Evolutionary conservation across 352 stramenopile genomes (phyloP).

Genomic region (Globisporangium cylindrosporum): DNA sequence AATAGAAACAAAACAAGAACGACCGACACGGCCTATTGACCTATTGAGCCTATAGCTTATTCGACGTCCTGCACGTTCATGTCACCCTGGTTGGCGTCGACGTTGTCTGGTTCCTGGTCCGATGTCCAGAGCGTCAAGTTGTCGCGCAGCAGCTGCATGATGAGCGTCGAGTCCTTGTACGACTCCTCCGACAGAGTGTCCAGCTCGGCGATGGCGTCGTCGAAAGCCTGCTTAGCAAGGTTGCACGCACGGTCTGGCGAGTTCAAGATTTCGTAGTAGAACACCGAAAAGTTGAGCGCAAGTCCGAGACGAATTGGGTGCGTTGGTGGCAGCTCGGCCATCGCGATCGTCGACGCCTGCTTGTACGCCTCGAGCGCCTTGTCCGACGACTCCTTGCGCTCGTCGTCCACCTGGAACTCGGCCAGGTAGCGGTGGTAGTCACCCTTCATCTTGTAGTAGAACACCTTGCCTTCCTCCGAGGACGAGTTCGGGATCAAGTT

Average conservation of each 20-base stretch:
- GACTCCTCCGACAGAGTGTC: conserved; percentile 99
- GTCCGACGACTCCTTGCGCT: conserved; percentile 86
- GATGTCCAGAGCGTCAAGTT: conserved; percentile 90
- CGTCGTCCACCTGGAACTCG: conserved; percentile 98
- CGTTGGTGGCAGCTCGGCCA: conserved; percentile 48
- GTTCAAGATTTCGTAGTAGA: conserved; percentile 99
- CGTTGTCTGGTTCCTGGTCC: background rate
- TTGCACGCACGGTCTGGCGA: conserved; percentile 91
- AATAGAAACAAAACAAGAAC: background rate
- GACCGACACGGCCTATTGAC: background rate
- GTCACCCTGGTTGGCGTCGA: conserved; percentile 93
- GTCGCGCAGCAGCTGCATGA: conserved; percentile 97
- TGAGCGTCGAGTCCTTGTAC: conserved; percentile 99
- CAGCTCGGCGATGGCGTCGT: conserved; percentile 99
- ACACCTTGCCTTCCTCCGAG: conserved; percentile 97
- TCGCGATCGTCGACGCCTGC: conserved; percentile 37
- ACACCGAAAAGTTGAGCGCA: conserved; percentile 99
- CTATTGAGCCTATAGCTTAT: conserved; percentile 18
- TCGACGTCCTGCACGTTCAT: conserved; percentile 99
- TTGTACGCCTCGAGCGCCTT: conserved; percentile 93
- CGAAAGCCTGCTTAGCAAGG: conserved; percentile 97
- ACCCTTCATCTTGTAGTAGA: conserved; percentile 99
- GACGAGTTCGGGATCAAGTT: conserved; percentile 96
- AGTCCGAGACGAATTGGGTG: conserved; percentile 98
- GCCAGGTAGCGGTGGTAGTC: conserved; percentile 99